Conservation (phyloP, 2,329 filamentous ascomycete species). For the Microsporum ferrugineum region DNA sequence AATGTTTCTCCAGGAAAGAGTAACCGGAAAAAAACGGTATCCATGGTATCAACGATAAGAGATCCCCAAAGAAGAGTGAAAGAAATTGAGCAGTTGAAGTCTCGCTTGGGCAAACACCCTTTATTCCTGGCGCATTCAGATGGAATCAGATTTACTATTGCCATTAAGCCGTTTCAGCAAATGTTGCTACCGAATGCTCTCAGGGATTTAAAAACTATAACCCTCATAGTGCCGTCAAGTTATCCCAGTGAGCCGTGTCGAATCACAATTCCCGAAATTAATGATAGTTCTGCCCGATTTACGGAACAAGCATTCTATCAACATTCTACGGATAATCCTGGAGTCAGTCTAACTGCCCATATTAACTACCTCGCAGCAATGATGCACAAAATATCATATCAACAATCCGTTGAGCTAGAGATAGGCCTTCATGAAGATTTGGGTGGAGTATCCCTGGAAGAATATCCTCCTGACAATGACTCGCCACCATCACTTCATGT, state of each 20-base stretch:
- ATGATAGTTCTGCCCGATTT: constrained; percentile 47
- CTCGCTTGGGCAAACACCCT: constrained; percentile 57
- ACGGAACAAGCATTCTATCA: constrained; percentile 55
- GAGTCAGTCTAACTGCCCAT: constrained; percentile 58
- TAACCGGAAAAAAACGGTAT: constrained; percentile 29
- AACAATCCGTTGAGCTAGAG: constrained; percentile 26
- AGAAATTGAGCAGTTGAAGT: constrained; percentile 12
- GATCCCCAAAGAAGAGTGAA: constrained; percentile 37
- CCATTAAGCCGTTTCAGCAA: constrained; percentile 54
- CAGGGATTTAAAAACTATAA: constrained; percentile 51
- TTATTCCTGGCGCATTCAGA: constrained; percentile 58
- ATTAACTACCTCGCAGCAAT: constrained; percentile 65
- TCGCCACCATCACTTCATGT: background rate
- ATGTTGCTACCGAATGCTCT: constrained; percentile 51
- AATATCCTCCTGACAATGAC: background rate
- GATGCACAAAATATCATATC: constrained; percentile 54
- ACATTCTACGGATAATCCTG: constrained; percentile 45
- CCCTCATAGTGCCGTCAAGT: constrained; percentile 56
- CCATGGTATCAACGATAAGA: constrained; percentile 20
- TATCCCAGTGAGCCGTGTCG: constrained; percentile 61
- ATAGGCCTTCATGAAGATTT: background rate
- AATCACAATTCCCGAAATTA: constrained; percentile 54
- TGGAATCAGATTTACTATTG: constrained; percentile 58
- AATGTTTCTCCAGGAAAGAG: constrained; percentile 23
- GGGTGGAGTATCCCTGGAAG: background rate